Conservation (phyloP, 805 yeast genomes). For the Candida bentonensis region DNA sequence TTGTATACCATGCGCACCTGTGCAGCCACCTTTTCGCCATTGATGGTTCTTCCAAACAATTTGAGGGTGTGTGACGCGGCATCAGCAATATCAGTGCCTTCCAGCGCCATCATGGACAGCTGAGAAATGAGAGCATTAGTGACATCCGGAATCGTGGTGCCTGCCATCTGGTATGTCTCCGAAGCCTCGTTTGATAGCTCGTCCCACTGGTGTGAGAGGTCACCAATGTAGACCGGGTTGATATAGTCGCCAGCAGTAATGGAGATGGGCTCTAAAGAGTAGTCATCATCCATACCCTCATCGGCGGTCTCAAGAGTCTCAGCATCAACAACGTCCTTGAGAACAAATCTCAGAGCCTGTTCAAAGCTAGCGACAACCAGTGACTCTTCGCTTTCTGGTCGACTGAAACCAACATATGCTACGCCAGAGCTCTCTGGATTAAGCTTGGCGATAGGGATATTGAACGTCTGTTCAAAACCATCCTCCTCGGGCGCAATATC, state of each 20-base stretch:
- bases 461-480: constrained; percentile 52
- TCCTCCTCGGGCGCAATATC: constrained; percentile 35
- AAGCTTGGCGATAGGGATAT: constrained; percentile 59
- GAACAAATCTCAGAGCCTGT: constrained; percentile 56
- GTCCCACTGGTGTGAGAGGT: constrained; percentile 62
- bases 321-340: constrained; percentile 61
- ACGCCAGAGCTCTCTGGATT: constrained; percentile 59
- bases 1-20: constrained; percentile 29
- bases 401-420: constrained; percentile 62
- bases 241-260: constrained; percentile 72
- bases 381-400: constrained; percentile 29
- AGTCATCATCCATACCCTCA: constrained; percentile 88
- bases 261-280: constrained; percentile 71
- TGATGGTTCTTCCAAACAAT: constrained; percentile 62
- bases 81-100: constrained; percentile 51
- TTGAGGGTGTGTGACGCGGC: constrained; percentile 56
- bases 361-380: constrained; percentile 34
- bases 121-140: constrained; percentile 37
- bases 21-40: constrained; percentile 33
- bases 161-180: constrained; percentile 53
- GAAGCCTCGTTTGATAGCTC: constrained; percentile 47
- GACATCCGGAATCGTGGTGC: constrained; percentile 35
- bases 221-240: constrained; percentile 61
- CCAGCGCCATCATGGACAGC: constrained; percentile 59
- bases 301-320: constrained; percentile 53